Evolutionary conservation across 805 yeast genomes (phyloP), one percentile per base, ranked within the genome.

Genomic region (Cyberlindnera galapagoensis): DNA sequence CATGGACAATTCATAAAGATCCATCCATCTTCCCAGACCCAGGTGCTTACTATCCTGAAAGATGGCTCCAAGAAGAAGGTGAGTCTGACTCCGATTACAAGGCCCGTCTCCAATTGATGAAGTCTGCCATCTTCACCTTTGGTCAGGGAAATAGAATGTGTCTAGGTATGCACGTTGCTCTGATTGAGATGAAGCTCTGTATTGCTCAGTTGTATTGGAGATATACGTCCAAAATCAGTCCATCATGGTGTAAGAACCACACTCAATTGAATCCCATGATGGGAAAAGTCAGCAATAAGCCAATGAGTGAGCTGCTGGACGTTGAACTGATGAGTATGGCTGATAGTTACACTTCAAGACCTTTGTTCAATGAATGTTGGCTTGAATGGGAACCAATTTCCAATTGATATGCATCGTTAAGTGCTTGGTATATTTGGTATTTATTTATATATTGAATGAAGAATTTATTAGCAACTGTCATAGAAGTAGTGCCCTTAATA

Each of bases 131-230:
- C 65, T 69, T 79, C 67, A 76, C 81, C 1, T 80, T 81, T 59
- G 87, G 88, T 1, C 70, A 75, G 24, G 90, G 88, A 3, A 63
- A 76, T 14, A 59, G 86, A 41, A 78, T 79, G 86, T 80, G 90
- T 47, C 58, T 79, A 33, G 88, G 90, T 1, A 69, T 75, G 74
- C 66, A 80, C 48, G 51, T 80, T 24, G 87, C 87, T 0, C 54
- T 71, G 13, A 69, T 71, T 25, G 87, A 79, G 48, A 76, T 80
- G 63, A 80, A 78, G 49, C 46, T 76, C 26, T 66, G 69, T 9
- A 47, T 74, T 18, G 71, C 76, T 8, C 65, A 67, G 36, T 51
- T 80, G 12, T 71, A 76, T 46, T 67, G 71, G 64, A 62, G 69
- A 30, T 74, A 50, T 42, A 33, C 41, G 9, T 63, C 74, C 16